Conservation (phyloP, 2,329 filamentous ascomycete genomes). For the Botrytis cinerea region DNA sequence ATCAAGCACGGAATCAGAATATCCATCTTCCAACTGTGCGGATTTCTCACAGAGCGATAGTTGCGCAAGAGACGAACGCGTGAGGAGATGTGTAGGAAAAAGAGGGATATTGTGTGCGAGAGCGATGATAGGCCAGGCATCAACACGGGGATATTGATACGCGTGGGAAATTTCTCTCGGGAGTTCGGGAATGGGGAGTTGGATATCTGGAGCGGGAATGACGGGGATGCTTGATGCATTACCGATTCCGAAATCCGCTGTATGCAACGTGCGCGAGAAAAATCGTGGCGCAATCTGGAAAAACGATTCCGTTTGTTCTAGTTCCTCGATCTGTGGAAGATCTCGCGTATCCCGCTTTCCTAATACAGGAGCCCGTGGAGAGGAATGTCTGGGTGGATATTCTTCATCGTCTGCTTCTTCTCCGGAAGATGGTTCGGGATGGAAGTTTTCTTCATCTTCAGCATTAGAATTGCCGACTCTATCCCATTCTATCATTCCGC, state of each 20-base stretch:
- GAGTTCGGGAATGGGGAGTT: neutral
- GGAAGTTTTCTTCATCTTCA: neutral
- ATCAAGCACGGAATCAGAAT: neutral
- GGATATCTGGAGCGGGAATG: too few relatives aligned
- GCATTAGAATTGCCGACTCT: too few relatives aligned
- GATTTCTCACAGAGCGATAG: neutral
- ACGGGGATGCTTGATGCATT: too few relatives aligned
- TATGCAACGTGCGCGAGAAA: too few relatives aligned
- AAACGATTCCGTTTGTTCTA: neutral
- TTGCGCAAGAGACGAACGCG: neutral
- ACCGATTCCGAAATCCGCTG: too few relatives aligned
- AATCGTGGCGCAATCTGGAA: neutral
- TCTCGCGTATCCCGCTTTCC: too few relatives aligned
- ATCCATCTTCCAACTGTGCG: neutral
- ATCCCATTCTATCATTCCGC: neutral
- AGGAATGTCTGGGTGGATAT: too few relatives aligned
- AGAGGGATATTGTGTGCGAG: neutral
- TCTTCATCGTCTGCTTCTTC: too few relatives aligned
- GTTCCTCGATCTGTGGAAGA: too few relatives aligned
- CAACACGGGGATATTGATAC: too few relatives aligned
- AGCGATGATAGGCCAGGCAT: neutral
- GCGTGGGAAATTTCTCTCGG: too few relatives aligned
- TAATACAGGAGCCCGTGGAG: fast-evolving
- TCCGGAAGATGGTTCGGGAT: too few relatives aligned
- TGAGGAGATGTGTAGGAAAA: neutral